These are phyloP conservation scores for Eleusine coracana DNA, from an alignment of 176 grass and related monocot species.

Conservation along the genomic window DNA sequence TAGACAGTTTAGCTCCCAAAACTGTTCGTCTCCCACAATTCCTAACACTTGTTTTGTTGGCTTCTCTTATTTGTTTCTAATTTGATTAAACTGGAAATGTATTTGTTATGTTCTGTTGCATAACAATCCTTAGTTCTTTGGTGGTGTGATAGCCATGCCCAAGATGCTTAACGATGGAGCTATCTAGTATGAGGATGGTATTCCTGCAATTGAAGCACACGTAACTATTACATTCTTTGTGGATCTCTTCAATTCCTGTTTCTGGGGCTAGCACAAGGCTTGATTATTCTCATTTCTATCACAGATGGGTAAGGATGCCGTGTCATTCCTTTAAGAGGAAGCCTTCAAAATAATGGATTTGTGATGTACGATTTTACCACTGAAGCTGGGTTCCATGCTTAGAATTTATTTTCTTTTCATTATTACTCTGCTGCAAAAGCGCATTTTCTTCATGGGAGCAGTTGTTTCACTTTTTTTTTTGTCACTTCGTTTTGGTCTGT, in stretches of 20 bases:
- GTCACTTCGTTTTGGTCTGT: constrained; percentile 34
- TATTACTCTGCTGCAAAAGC: constrained; percentile 33
- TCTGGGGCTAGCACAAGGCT: constrained; percentile 5
- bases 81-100: too few relatives aligned
- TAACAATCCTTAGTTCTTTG: constrained; percentile 97
- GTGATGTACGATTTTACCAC: constrained; percentile 62
- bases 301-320: constrained; percentile 98
- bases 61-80: too few relatives aligned
- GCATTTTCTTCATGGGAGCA: constrained; percentile 39
- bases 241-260: neutral
- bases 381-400: constrained; percentile 44
- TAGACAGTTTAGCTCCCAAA: too few relatives aligned
- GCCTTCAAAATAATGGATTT: constrained; percentile 61
- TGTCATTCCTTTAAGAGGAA: constrained; percentile 67
- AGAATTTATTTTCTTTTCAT: constrained; percentile 48
- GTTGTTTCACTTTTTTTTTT: constrained; percentile 39
- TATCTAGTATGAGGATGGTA: constrained; percentile 93
- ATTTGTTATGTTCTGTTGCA: constrained; percentile 49
- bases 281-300: constrained; percentile 12
- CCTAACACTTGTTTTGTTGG: too few relatives aligned
- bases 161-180: constrained; percentile 99
- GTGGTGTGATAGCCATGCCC: constrained; percentile 99
- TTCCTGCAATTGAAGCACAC: constrained; percentile 93
- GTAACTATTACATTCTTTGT: constrained; percentile 28
- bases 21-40: too few relatives aligned